Evolutionary conservation across 2,329 filamentous ascomycete species (phyloP).

Genomic region (Colletotrichum horii): DNA sequence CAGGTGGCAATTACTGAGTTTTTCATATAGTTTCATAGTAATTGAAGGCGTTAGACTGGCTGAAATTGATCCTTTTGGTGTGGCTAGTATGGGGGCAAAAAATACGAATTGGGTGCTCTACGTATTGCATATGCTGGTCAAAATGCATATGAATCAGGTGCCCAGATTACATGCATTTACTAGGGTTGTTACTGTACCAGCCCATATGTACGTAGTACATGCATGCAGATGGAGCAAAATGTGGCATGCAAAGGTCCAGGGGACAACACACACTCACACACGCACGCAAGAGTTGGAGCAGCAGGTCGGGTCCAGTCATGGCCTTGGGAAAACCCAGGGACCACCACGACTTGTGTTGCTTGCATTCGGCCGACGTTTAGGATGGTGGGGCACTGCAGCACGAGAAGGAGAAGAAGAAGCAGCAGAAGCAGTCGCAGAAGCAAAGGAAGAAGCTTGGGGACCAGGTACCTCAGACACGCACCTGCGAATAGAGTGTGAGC

Average conservation of each 20-base stretch:
- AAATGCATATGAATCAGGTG: too few relatives aligned
- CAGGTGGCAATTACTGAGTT: too few relatives aligned
- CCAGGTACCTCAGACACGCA: neutral
- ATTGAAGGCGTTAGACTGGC: too few relatives aligned
- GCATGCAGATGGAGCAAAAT: neutral
- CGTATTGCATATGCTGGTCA: too few relatives aligned
- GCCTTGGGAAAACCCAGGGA: neutral
- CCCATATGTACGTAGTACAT: neutral
- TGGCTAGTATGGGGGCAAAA: too few relatives aligned
- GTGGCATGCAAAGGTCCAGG: neutral
- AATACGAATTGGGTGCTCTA: too few relatives aligned
- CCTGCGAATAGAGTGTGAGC: neutral
- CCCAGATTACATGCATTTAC: too few relatives aligned
- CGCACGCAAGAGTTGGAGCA: neutral
- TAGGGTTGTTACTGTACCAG: too few relatives aligned
- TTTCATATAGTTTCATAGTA: too few relatives aligned
- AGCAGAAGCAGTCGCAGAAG: neutral
- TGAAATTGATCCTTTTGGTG: too few relatives aligned
- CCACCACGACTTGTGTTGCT: neutral
- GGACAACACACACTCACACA: neutral
- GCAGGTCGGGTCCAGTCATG: neutral
- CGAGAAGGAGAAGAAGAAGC: neutral
- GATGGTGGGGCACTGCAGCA: neutral
- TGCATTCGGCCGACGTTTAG: constrained; percentile 15
- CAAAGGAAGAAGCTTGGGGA: neutral